These are phyloP conservation scores for Hypoxylon lienhwacheense DNA, from an alignment of 495 filamentous ascomycete species.

Conservation along the genomic window DNA sequence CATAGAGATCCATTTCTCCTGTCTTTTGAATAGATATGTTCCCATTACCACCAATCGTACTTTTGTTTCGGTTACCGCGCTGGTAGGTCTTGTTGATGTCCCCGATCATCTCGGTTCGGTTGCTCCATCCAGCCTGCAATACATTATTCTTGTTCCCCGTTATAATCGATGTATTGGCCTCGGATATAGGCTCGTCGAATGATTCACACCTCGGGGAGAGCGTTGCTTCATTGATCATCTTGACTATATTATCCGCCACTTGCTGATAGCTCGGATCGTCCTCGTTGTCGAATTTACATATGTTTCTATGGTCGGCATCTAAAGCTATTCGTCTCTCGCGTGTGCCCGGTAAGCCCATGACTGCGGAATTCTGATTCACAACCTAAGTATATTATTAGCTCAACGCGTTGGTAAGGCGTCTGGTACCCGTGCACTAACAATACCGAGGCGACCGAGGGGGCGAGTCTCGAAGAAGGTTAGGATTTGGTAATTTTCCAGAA, in stretches of 20 bases:
- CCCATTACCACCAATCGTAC: neutral
- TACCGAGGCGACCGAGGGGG: constrained; percentile 13
- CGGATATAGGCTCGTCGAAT: neutral
- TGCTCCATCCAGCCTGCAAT: constrained; percentile 7
- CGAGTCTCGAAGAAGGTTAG: constrained; percentile 39
- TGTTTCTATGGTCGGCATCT: constrained; percentile 34
- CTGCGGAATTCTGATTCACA: constrained; percentile 35
- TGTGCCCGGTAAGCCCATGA: constrained; percentile 32
- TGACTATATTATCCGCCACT: constrained; percentile 30
- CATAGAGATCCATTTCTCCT: neutral
- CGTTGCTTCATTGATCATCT: constrained; percentile 17
- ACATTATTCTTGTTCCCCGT: neutral
- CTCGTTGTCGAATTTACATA: constrained; percentile 35
- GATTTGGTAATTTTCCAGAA: constrained; percentile 32
- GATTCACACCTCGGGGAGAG: neutral
- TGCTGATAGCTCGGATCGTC: constrained; percentile 35
- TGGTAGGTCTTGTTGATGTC: constrained; percentile 8
- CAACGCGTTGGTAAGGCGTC: neutral
- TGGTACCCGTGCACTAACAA: constrained; percentile 4
- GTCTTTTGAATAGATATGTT: constrained; percentile 2
- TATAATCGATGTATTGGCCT: neutral
- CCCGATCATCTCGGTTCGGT: neutral
- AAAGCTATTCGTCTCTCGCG: constrained; percentile 34
- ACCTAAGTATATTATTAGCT: constrained; percentile 23
- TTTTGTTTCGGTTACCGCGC: constrained; percentile 9